These are phyloP conservation scores for Diaporthe sp. DNA, from an alignment of 2,329 filamentous ascomycete species.

Conservation along the genomic window DNA sequence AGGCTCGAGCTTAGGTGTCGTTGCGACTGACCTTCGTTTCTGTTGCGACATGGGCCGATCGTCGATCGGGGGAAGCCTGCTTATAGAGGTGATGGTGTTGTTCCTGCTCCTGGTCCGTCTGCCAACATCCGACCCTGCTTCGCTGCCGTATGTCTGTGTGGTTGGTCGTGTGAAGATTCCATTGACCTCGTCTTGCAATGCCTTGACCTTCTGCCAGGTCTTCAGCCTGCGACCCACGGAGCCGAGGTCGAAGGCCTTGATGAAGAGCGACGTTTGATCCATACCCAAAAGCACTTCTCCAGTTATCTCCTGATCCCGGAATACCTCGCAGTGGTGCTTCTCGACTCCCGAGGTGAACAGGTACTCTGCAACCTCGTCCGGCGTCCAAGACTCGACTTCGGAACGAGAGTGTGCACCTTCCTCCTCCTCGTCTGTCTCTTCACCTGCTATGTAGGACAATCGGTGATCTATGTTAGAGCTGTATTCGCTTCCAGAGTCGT, in stretches of 20 bases:
- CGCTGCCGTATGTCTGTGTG: constrained; percentile 71
- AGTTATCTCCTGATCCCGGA: constrained; percentile 94
- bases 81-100: constrained; percentile 68
- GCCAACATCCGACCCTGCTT: constrained; percentile 69
- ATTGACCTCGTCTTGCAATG: constrained; percentile 88
- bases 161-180: constrained; percentile 63
- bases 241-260: constrained; percentile 95
- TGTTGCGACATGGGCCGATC: constrained; percentile 63
- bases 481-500: constrained; percentile 91
- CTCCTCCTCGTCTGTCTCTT: constrained; percentile 96
- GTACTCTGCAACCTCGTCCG: constrained; percentile 88
- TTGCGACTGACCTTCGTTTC: constrained; percentile 63
- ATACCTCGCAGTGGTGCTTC: constrained; percentile 91
- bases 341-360: constrained; percentile 89
- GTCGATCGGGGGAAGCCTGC: constrained; percentile 57
- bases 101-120: constrained; percentile 67
- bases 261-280: constrained; percentile 94
- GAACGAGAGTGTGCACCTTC: constrained; percentile 75
- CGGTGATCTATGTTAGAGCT: constrained; percentile 83
- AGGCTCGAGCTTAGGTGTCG: constrained; percentile 63
- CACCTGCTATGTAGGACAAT: constrained; percentile 91
- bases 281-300: constrained; percentile 94
- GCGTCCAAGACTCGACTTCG: constrained; percentile 85
- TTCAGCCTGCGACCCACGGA: constrained; percentile 91
- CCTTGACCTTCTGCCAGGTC: constrained; percentile 97